phyloP scores from a whole-genome alignment of 2,329 filamentous ascomycete genomes.

The Aspergillus aculeatus region DNA sequence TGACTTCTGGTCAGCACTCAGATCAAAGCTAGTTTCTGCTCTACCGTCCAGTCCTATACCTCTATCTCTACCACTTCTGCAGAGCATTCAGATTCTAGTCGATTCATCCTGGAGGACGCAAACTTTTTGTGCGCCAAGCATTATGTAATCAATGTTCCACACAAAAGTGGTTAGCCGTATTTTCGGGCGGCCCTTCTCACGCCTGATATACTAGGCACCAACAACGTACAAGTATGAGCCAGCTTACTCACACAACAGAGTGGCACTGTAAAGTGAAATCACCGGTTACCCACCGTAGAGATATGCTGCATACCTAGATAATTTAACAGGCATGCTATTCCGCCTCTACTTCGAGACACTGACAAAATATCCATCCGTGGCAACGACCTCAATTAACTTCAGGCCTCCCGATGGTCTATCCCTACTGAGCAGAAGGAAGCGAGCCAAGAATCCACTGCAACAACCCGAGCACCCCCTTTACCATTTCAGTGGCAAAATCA shows the following conservation, averaged over 20 bases:
- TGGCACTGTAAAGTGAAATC: no score
- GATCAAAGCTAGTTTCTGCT: no score
- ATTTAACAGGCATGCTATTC: fast-evolving
- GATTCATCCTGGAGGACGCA: background rate
- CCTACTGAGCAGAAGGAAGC: background rate
- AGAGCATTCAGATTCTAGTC: no score
- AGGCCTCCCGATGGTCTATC: background rate
- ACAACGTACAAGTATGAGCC: no score
- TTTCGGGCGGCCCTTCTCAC: background rate
- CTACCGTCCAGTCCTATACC: no score
- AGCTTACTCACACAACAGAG: no score
- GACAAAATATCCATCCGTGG: background rate
- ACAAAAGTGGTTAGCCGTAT: background rate
- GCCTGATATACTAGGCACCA: no score
- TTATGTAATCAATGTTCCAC: background rate
- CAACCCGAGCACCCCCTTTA: background rate
- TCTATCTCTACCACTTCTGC: no score
- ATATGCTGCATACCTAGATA: no score
- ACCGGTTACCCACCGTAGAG: no score
- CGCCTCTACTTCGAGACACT: no score
- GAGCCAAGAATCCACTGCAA: background rate
- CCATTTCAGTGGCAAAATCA: background rate
- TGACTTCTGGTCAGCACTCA: no score
- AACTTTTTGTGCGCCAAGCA: background rate
- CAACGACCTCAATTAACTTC: background rate